Evolutionary conservation across 2,329 filamentous ascomycete genomes (phyloP).

Genomic region (Stagonosporopsis tanaceti): DNA sequence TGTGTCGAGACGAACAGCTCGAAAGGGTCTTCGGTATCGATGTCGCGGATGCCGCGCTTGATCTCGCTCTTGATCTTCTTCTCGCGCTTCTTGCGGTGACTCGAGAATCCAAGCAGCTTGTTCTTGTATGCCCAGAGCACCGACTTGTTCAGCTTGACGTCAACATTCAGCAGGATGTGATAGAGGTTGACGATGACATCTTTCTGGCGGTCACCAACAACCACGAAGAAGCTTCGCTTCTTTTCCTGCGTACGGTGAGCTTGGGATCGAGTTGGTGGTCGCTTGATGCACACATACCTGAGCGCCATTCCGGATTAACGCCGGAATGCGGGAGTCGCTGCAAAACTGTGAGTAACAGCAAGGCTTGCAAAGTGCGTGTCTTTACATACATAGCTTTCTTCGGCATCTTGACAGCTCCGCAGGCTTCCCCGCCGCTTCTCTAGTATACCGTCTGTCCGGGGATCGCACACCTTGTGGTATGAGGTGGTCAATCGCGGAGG

Average conservation of each 20-base stretch:
- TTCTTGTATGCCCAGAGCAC: slow-evolving; percentile 99
- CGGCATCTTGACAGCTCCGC: slow-evolving; percentile 45
- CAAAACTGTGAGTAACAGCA: slow-evolving; percentile 21
- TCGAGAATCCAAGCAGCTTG: slow-evolving; percentile 89
- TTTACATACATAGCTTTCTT: slow-evolving; percentile 51
- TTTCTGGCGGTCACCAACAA: slow-evolving; percentile 92
- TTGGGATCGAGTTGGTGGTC: background rate
- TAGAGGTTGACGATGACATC: slow-evolving; percentile 96
- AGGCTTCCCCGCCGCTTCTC: slow-evolving; percentile 43
- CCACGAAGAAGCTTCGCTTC: slow-evolving; percentile 97
- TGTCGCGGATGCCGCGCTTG: slow-evolving; percentile 90
- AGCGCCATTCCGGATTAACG: slow-evolving; percentile 52
- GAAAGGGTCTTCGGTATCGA: slow-evolving; percentile 93
- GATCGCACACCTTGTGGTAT: background rate
- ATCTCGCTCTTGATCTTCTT: slow-evolving; percentile 98
- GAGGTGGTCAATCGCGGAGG: slow-evolving; percentile 9
- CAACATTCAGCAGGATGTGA: slow-evolving; percentile 88
- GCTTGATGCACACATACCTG: slow-evolving; percentile 33
- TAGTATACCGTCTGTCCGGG: background rate
- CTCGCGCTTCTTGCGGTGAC: slow-evolving; percentile 97
- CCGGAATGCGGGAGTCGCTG: slow-evolving; percentile 51
- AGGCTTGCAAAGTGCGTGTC: background rate
- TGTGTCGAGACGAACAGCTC: slow-evolving; percentile 96
- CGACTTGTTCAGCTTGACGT: slow-evolving; percentile 94
- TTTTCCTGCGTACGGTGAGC: slow-evolving; percentile 68